These are phyloP conservation scores for Cercospora nicotianae DNA, from an alignment of 2,329 filamentous ascomycete genomes.

Conservation along the genomic window DNA sequence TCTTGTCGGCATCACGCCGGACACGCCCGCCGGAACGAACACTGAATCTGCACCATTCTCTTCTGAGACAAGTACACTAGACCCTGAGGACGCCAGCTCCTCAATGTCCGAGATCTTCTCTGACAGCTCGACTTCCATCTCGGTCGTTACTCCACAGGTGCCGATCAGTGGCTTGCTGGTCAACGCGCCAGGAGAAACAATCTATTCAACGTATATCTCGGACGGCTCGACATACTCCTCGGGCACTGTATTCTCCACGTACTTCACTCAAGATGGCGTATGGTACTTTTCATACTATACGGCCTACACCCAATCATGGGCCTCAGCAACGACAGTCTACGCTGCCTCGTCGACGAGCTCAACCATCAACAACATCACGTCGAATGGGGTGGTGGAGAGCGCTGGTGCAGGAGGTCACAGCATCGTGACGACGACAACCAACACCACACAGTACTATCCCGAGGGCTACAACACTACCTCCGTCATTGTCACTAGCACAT, in stretches of 20 bases:
- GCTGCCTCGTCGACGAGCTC: slow-evolving; percentile 27
- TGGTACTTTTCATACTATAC: slow-evolving; percentile 38
- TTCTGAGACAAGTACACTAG: slow-evolving; percentile 21
- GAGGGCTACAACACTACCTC: slow-evolving; percentile 30
- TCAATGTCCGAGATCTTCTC: slow-evolving; percentile 31
- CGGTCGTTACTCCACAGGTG: slow-evolving; percentile 34
- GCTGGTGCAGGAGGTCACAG: slow-evolving; percentile 24
- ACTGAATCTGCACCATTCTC: slow-evolving; percentile 31
- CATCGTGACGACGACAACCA: slow-evolving; percentile 22
- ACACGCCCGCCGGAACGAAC: slow-evolving; percentile 26
- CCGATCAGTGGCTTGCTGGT: slow-evolving; percentile 27
- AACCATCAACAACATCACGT: slow-evolving; percentile 24
- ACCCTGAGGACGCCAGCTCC: slow-evolving; percentile 31
- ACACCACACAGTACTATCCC: slow-evolving; percentile 20
- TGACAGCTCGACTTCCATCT: slow-evolving; percentile 34
- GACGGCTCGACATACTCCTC: slow-evolving; percentile 37
- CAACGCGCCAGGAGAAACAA: slow-evolving; percentile 23
- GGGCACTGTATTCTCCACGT: slow-evolving; percentile 34
- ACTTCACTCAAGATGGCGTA: slow-evolving; percentile 27
- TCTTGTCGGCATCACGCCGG: slow-evolving; percentile 30
- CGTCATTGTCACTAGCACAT: slow-evolving; percentile 29
- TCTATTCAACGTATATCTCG: slow-evolving; percentile 35
- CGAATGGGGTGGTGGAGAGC: slow-evolving; percentile 17
- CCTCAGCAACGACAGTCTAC: slow-evolving; percentile 33
- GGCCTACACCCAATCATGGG: slow-evolving; percentile 33